These are phyloP conservation scores for Calonectria pseudoreteaudii DNA, from an alignment of 2,329 filamentous ascomycete species.

Conservation along the genomic window DNA sequence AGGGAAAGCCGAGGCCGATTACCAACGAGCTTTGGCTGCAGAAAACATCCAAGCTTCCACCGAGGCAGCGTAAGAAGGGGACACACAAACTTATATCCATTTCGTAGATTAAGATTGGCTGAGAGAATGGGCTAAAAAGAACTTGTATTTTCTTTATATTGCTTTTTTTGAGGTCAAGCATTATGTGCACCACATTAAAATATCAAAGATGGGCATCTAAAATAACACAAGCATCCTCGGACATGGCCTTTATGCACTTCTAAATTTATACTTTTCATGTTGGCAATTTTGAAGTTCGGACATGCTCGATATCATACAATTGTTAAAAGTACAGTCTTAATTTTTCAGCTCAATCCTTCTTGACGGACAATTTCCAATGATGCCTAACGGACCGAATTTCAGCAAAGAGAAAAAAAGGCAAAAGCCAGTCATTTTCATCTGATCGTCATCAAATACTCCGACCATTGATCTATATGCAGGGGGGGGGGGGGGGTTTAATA, in stretches of 20 bases:
- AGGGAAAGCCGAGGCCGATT: slow-evolving; percentile 76
- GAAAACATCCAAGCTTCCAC: slow-evolving; percentile 64
- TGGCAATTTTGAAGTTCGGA: slow-evolving; percentile 11
- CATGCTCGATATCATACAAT: slow-evolving; percentile 33
- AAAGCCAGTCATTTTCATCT: slow-evolving; percentile 19
- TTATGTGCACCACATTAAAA: slow-evolving; percentile 11
- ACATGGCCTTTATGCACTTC: neutral
- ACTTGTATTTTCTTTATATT: too few relatives aligned
- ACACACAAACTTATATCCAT: neutral
- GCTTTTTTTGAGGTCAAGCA: neutral
- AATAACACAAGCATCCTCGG: neutral
- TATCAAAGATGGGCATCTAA: neutral
- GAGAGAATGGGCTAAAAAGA: neutral
- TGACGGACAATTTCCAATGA: slow-evolving; percentile 14
- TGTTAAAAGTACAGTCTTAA: slow-evolving; percentile 29
- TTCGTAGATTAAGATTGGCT: neutral
- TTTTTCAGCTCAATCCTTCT: slow-evolving; percentile 6
- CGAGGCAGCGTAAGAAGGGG: slow-evolving; percentile 44
- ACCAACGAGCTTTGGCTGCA: slow-evolving; percentile 77
- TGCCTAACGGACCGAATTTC: neutral
- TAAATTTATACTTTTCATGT: neutral
- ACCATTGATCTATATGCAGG: slow-evolving; percentile 30
- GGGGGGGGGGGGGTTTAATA: neutral
- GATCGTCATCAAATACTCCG: slow-evolving; percentile 17
- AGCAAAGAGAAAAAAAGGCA: neutral